Evolutionary conservation across 1,139 yeast genomes (phyloP).

Genomic region (Yamadazyma sp.): DNA sequence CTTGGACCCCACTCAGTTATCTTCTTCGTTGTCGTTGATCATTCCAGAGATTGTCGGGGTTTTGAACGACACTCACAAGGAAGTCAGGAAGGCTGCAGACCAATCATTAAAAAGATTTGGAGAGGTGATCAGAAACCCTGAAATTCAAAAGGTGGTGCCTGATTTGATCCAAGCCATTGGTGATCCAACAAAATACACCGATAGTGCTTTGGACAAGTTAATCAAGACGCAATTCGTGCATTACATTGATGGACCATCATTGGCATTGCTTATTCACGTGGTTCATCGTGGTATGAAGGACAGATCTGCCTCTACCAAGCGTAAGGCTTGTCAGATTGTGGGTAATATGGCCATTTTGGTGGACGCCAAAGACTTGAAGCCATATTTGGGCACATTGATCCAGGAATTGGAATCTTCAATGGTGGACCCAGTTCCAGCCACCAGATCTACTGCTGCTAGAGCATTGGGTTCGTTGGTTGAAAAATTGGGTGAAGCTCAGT

Average conservation of each 20-base stretch:
- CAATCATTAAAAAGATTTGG: conserved; percentile 87
- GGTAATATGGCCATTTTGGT: conserved; percentile 98
- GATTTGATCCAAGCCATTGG: conserved; percentile 87
- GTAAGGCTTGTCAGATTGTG: conserved; percentile 95
- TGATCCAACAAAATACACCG: conserved; percentile 90
- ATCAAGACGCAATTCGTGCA: conserved; percentile 93
- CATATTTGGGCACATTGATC: conserved; percentile 76
- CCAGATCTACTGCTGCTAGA: conserved; percentile 96
- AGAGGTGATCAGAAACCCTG: conserved; percentile 96
- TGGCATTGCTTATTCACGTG: conserved; percentile 92
- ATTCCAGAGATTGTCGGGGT: conserved; percentile 97
- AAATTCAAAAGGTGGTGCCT: conserved; percentile 91
- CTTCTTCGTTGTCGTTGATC: conserved; percentile 82
- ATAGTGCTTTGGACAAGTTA: conserved; percentile 80
- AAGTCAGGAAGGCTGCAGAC: conserved; percentile 94
- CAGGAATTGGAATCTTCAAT: conserved; percentile 86
- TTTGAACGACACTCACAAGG: conserved; percentile 91
- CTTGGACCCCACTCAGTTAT: conserved; percentile 89
- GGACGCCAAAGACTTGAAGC: conserved; percentile 80
- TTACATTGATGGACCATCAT: conserved; percentile 96
- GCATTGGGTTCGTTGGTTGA: conserved; percentile 96
- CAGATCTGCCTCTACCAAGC: conserved; percentile 86
- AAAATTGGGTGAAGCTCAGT: conserved; percentile 91
- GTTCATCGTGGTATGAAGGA: conserved; percentile 94
- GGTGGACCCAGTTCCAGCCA: conserved; percentile 98